These are phyloP conservation scores for Claviceps monticola DNA, from an alignment of 2,329 filamentous ascomycete species.

Conservation along the genomic window DNA sequence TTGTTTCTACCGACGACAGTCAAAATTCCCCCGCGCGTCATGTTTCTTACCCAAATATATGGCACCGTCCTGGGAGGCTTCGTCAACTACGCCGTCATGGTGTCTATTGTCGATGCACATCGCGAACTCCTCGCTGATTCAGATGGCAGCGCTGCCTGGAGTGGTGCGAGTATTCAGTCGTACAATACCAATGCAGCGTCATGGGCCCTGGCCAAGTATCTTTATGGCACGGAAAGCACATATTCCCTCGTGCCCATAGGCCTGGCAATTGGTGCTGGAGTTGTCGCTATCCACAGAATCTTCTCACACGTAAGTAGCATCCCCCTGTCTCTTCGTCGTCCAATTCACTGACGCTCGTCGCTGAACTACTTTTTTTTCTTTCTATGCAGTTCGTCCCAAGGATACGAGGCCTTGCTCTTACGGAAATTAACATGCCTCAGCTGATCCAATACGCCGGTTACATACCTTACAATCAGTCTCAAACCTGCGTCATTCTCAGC, in stretches of 20 bases:
- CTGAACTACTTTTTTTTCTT: neutral
- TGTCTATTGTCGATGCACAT: conserved; percentile 28
- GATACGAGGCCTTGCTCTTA: neutral
- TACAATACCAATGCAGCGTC: conserved; percentile 24
- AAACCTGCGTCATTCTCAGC: conserved; percentile 40
- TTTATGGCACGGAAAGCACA: conserved; percentile 24
- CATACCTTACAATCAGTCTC: conserved; percentile 19
- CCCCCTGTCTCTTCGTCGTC: no score
- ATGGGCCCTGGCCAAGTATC: conserved; percentile 23
- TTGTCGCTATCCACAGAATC: conserved; percentile 6
- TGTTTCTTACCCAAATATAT: conserved; percentile 24
- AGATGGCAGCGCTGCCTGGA: conserved; percentile 31
- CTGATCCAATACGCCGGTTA: conserved; percentile 4
- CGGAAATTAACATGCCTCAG: conserved; percentile 4
- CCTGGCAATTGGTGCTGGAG: conserved; percentile 27
- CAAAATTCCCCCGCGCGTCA: conserved; percentile 26
- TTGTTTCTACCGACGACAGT: neutral
- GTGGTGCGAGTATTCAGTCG: conserved; percentile 31
- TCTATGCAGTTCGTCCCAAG: conserved; percentile 1
- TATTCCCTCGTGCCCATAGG: conserved; percentile 25
- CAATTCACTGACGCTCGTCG: no score
- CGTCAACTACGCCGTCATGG: conserved; percentile 33
- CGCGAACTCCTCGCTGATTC: conserved; percentile 25
- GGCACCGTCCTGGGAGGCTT: conserved; percentile 27
- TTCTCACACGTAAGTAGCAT: neutral